Base-by-base conservation (phyloP, 2,329 filamentous ascomycete species). In the Verticillium nonalfalfae region DNA sequence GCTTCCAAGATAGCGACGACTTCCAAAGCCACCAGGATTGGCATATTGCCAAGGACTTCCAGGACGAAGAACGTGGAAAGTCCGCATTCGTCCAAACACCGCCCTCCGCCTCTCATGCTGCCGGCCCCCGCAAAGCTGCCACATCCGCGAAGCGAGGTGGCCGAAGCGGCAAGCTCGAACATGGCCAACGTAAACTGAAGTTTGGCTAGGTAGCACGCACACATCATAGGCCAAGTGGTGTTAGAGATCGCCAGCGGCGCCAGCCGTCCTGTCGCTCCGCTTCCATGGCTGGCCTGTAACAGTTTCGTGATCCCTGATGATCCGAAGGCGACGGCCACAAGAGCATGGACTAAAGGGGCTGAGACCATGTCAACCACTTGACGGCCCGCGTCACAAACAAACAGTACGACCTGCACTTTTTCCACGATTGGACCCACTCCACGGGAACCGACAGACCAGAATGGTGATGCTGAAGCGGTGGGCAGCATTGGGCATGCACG, bases 21-120 rank as follows among this genome's bases (percentile, higher is more conserved):
- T 71, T 86, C 56, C 83, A 87, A 66, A 93, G 90, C 75, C 95
- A 99, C 73, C 81, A 89, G 60, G 95, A 99, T 73, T 98, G 93
- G 89, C 95, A 99, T 76, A 89, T 97, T 75, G 95, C 95, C 56
- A 91, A 90, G 75, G 90, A 94, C 68, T 81, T 99, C 35, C 88
- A 93, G 66, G 83, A 87, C 2, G 74, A 81, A 61, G 83, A 89
- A 76, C 81, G 81, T 80, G 79, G 75, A 74, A 78, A 67, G 62
- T 69, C 73, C 63, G 33, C 73, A 78, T 79, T 81, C 73, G 79
- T 71, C 66, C 74, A 73, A 60, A 72, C 71, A 62, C 63, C 59
- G 33, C 64, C 68, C 65, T 65, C 67, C 64, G 62, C 71, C 67
- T 72, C 68, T 64, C 71, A 69, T 69, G 75, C 63, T 66, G 61